Evolutionary conservation across 2,329 filamentous ascomycete genomes (phyloP).

Genomic region (Aspergillus sp.): DNA sequence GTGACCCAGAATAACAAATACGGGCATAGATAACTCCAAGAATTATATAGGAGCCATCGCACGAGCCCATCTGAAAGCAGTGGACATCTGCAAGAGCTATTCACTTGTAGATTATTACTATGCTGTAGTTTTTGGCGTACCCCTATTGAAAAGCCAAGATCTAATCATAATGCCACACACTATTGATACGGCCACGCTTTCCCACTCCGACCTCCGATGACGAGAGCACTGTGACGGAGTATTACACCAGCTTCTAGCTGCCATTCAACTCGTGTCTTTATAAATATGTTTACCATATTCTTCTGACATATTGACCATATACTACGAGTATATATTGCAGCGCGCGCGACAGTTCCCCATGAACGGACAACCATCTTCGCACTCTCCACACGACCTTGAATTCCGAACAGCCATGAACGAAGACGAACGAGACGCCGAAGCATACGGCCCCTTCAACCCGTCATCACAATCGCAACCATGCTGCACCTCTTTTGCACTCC

Average conservation of each 20-base stretch:
- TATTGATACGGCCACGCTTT: no score
- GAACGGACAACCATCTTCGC: constrained; percentile 2
- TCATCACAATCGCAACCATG: background rate
- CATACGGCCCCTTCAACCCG: background rate
- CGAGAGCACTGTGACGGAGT: background rate
- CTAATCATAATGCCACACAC: no score
- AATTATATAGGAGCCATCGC: no score
- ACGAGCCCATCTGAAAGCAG: no score
- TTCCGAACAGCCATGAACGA: background rate
- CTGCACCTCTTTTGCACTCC: background rate
- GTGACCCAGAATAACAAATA: no score
- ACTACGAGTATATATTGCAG: background rate
- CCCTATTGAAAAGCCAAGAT: no score
- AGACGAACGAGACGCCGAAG: background rate
- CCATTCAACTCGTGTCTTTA: background rate
- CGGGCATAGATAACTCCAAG: no score
- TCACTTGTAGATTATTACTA: no score
- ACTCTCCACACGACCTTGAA: constrained; percentile 1
- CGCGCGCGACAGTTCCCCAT: background rate
- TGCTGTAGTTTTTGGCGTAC: background rate
- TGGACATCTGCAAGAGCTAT: background rate
- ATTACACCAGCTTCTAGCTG: background rate
- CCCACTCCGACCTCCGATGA: background rate
- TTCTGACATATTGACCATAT: background rate
- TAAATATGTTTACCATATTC: background rate